phyloP scores from a whole-genome alignment of 495 filamentous ascomycete genomes.

The Aspergillus olivimuriae region DNA sequence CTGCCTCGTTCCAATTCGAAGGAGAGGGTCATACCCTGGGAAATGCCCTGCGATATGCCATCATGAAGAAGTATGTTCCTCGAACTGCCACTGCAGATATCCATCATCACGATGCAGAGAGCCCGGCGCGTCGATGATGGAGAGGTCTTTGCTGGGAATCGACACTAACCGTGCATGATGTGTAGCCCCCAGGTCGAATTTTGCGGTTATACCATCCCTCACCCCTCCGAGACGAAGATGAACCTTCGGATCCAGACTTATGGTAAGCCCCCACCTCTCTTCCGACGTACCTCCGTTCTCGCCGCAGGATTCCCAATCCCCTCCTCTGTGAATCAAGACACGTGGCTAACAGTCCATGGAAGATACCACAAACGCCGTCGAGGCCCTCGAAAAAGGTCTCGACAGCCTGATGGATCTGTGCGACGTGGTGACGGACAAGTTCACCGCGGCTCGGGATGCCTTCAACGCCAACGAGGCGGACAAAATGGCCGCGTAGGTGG shows the following conservation, averaged over 20 bases:
- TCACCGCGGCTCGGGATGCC: constrained; percentile 56
- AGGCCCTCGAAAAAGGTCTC: constrained; percentile 85
- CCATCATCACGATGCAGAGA: neutral
- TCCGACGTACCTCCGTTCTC: constrained; percentile 4
- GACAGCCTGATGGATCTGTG: constrained; percentile 83
- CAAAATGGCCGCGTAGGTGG: constrained; percentile 30
- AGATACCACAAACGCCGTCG: constrained; percentile 75
- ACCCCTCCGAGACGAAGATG: constrained; percentile 94
- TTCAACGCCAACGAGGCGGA: constrained; percentile 45
- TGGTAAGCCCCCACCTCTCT: constrained; percentile 46
- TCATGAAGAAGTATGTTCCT: constrained; percentile 88
- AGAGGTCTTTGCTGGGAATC: too few relatives aligned
- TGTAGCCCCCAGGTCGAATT: constrained; percentile 87
- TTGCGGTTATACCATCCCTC: constrained; percentile 96
- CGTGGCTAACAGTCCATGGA: too few relatives aligned
- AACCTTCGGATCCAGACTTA: constrained; percentile 95
- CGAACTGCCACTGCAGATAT: neutral
- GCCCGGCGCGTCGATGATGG: too few relatives aligned
- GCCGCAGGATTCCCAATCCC: too few relatives aligned
- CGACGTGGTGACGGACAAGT: constrained; percentile 84
- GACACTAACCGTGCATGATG: neutral
- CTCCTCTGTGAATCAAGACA: neutral
- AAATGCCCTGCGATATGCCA: constrained; percentile 87
- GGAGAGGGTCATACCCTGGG: constrained; percentile 93
- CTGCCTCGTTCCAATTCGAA: constrained; percentile 81